Evolutionary conservation across 1,284 basidiomycete genomes (phyloP).

Genomic region (Rhodotorula sp.): DNA sequence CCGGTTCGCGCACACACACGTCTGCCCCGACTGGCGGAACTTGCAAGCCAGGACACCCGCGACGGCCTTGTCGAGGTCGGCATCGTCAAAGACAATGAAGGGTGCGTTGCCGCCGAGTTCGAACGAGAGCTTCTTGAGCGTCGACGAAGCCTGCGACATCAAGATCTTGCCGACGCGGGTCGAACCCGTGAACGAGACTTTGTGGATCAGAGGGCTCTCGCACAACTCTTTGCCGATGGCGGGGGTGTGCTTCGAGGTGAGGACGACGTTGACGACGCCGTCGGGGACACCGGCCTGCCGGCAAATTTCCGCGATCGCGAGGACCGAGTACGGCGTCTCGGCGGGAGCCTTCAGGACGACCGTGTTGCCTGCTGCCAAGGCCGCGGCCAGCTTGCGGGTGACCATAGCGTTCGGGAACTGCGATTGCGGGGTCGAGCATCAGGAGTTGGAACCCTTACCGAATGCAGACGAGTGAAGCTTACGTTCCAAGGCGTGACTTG

Average conservation of each 20-base stretch:
- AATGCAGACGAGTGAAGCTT: neutral
- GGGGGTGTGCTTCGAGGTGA: constrained; percentile 70
- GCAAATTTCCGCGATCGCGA: constrained; percentile 70
- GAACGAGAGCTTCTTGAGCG: constrained; percentile 73
- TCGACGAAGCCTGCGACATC: constrained; percentile 75
- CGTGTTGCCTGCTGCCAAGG: constrained; percentile 86
- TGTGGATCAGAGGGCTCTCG: constrained; percentile 58
- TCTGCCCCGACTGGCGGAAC: constrained; percentile 82
- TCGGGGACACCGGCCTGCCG: constrained; percentile 85
- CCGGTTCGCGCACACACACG: constrained; percentile 50
- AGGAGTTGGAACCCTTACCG: no score
- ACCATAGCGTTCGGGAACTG: constrained; percentile 89
- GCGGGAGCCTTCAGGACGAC: constrained; percentile 90
- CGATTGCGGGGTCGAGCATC: neutral
- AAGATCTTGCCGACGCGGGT: constrained; percentile 88
- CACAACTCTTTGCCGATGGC: constrained; percentile 70
- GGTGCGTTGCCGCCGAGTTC: constrained; percentile 72
- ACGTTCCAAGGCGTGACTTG: constrained; percentile 42
- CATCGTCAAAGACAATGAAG: constrained; percentile 96
- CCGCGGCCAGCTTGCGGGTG: constrained; percentile 81
- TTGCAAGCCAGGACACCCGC: constrained; percentile 60
- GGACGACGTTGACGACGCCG: constrained; percentile 92
- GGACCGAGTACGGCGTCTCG: constrained; percentile 90
- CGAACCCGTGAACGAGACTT: constrained; percentile 83
- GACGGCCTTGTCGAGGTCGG: constrained; percentile 90